Conservation (phyloP, 129 eudicot species). For the Scalesia atractyloides region DNA sequence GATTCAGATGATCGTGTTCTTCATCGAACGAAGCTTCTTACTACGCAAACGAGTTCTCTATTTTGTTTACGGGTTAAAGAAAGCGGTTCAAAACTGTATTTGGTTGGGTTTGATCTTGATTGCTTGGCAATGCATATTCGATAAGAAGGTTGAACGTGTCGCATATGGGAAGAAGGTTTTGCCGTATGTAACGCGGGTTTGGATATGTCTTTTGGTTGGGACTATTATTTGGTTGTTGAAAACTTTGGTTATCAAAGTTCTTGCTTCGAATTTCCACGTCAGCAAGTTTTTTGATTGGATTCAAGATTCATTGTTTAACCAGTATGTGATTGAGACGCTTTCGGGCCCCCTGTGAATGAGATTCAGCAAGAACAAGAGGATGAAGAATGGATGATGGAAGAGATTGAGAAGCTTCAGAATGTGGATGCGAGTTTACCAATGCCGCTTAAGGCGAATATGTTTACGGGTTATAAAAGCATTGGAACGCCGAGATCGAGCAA, state of each 20-base stretch:
- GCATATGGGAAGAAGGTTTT: no score
- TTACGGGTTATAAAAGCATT: neutral
- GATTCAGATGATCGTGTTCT: constrained; percentile 46
- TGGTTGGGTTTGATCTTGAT: constrained; percentile 43
- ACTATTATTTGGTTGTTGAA: no score
- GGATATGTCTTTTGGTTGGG: no score
- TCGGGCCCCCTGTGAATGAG: constrained; percentile 37
- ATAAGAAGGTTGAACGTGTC: no score
- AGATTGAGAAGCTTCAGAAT: neutral
- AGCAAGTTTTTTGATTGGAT: constrained; percentile 53
- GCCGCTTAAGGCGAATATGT: no score
- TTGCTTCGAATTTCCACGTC: constrained; percentile 53
- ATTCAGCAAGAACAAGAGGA: constrained; percentile 26
- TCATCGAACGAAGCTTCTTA: constrained; percentile 57
- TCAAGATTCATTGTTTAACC: constrained; percentile 53
- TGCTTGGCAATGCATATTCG: constrained; percentile 39
- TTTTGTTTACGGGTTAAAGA: constrained; percentile 53
- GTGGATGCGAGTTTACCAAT: no score
- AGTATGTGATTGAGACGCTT: constrained; percentile 46
- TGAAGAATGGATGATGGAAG: constrained; percentile 35
- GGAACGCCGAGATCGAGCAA: constrained; percentile 42
- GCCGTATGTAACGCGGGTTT: no score
- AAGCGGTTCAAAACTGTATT: constrained; percentile 41
- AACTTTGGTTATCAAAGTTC: constrained; percentile 25
- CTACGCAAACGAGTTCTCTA: constrained; percentile 40